phyloP scores from a whole-genome alignment of 345 rosid species.

The sweet orange (Citrus sinensis) region DVS_A1.0 CM039164.1:450001-450500 shows the following conservation, averaged over 20 bases:
- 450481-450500: conserved; percentile 92
- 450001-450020: neutral
- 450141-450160: neutral
- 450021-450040: neutral
- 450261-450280: conserved; percentile 18
- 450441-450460: conserved; percentile 97
- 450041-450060: neutral
- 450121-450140: neutral
- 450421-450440: conserved; percentile 30
- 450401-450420: neutral
- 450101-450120: neutral
- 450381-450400: neutral
- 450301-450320: conserved; percentile 95
- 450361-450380: neutral
- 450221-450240: neutral
- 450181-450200: neutral
- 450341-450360: conserved; percentile 88
- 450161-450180: neutral
- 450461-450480: conserved; percentile 99
- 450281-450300: conserved; percentile 99
- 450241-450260: neutral
- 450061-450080: neutral
- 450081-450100: neutral
- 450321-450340: conserved; percentile 94
- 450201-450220: neutral